These are phyloP conservation scores for Coemansia sp. DNA, from an alignment of 371 early-diverging fungal genomes.

Conservation along the genomic window DNA sequence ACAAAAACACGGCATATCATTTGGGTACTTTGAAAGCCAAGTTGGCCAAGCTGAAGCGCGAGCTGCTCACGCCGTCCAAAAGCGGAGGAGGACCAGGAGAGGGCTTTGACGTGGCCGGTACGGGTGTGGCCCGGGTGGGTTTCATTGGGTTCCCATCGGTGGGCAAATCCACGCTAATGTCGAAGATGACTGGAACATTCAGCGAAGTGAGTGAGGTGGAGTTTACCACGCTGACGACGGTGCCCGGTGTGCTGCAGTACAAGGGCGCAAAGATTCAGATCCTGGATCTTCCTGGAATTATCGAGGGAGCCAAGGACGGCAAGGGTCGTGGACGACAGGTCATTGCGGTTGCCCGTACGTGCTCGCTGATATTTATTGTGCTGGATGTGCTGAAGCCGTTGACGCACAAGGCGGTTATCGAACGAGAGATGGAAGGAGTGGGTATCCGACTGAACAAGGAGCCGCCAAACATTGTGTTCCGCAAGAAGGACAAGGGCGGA, in stretches of 20 bases:
- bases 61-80: slow-evolving; percentile 83
- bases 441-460: slow-evolving; percentile 97
- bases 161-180: slow-evolving; percentile 97
- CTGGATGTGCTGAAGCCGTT: slow-evolving; percentile 96
- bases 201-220: slow-evolving; percentile 97
- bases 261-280: slow-evolving; percentile 96
- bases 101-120: slow-evolving; percentile 95
- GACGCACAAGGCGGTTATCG: slow-evolving; percentile 92
- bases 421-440: slow-evolving; percentile 97
- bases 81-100: slow-evolving; percentile 82
- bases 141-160: slow-evolving; percentile 96
- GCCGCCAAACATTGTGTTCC: slow-evolving; percentile 94
- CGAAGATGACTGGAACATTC: slow-evolving; percentile 95
- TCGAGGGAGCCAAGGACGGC: slow-evolving; percentile 94
- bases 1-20: slow-evolving; percentile 97
- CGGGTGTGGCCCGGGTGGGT: slow-evolving; percentile 95
- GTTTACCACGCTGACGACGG: slow-evolving; percentile 99
- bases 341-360: slow-evolving; percentile 92
- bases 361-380: slow-evolving; percentile 91
- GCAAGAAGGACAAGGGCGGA: slow-evolving; percentile 93
- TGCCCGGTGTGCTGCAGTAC: slow-evolving; percentile 92
- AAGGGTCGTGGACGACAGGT: slow-evolving; percentile 97
- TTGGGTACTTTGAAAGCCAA: slow-evolving; percentile 98
- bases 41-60: slow-evolving; percentile 94
- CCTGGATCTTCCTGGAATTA: slow-evolving; percentile 69